These are phyloP conservation scores for Phalaenopsis equestris DNA, from an alignment of 106 monocot genomes.

Conservation along the genomic window DNA sequence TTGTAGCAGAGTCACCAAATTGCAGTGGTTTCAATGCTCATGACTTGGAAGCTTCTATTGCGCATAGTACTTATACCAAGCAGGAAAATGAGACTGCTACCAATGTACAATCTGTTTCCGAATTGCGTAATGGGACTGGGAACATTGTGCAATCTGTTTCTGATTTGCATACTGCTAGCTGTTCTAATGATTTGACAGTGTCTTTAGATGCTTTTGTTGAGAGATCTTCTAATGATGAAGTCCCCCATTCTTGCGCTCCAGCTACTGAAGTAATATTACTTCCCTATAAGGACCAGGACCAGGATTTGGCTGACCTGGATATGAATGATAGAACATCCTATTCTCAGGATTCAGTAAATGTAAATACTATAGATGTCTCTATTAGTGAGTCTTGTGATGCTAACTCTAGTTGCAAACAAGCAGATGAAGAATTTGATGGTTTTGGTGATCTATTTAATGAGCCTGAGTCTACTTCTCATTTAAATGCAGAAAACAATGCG, in stretches of 20 bases:
- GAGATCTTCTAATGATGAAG: constrained; percentile 11
- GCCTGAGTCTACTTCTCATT: constrained; percentile 52
- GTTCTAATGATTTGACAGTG: constrained; percentile 13
- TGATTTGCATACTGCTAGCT: neutral
- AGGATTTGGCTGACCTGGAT: constrained; percentile 15
- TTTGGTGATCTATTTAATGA: constrained; percentile 83
- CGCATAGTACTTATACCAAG: constrained; percentile 17
- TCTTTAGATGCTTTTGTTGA: constrained; percentile 32
- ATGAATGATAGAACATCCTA: constrained; percentile 11
- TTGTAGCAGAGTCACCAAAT: constrained; percentile 16
- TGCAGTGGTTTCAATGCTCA: constrained; percentile 12
- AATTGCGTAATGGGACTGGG: constrained; percentile 9
- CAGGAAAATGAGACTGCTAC: constrained; percentile 15
- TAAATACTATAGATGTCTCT: constrained; percentile 3
- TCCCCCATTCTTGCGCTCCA: constrained; percentile 15
- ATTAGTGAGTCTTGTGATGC: constrained; percentile 9
- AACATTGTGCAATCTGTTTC: constrained; percentile 3
- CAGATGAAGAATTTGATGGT: constrained; percentile 62
- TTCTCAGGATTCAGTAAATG: constrained; percentile 22
- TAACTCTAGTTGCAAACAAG: constrained; percentile 18
- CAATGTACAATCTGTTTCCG: neutral
- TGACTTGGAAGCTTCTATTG: constrained; percentile 10
- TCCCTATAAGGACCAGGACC: constrained; percentile 34
- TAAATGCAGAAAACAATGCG: constrained; percentile 15
- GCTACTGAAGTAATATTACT: constrained; percentile 27